phyloP scores from a whole-genome alignment of 2,329 filamentous ascomycete genomes.

The Claviceps maximensis region DNA sequence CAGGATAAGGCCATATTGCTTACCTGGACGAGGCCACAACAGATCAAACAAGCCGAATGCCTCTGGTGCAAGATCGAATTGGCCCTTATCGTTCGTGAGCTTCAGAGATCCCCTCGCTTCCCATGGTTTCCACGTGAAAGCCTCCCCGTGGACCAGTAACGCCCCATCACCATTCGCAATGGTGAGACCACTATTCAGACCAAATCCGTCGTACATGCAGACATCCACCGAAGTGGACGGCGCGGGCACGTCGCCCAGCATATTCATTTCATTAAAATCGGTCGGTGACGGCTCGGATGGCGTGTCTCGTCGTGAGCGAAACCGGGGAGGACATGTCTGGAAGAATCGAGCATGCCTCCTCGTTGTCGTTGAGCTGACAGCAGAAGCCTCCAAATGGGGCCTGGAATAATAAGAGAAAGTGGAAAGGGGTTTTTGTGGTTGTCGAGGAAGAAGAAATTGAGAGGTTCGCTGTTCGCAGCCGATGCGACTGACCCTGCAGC shows the following conservation, averaged over 20 bases:
- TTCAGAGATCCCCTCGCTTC: constrained; percentile 28
- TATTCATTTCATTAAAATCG: constrained; percentile 64
- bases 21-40: constrained; percentile 82
- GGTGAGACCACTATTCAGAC: constrained; percentile 66
- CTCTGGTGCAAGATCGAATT: constrained; percentile 61
- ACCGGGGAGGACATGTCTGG: constrained; percentile 7
- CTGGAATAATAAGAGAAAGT: background rate
- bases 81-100: constrained; percentile 62
- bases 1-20: constrained; percentile 15
- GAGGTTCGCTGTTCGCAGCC: background rate
- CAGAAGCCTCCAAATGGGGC: background rate
- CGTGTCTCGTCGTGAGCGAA: constrained; percentile 9
- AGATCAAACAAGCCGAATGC: constrained; percentile 64
- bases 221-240: constrained; percentile 77
- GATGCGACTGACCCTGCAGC: background rate
- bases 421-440: background rate
- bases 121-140: constrained; percentile 84
- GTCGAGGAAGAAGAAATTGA: background rate
- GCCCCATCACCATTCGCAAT: constrained; percentile 58
- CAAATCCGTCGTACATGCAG: constrained; percentile 72
- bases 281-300: constrained; percentile 27
- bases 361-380: background rate
- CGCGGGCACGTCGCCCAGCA: constrained; percentile 59
- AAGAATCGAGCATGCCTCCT: constrained; percentile 3
- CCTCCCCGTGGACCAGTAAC: constrained; percentile 73